Evolutionary conservation across 257 asterid genomes (phyloP), one percentile per base, ranked within the genome.

Genomic region (Cinchona pubescens): DNA sequence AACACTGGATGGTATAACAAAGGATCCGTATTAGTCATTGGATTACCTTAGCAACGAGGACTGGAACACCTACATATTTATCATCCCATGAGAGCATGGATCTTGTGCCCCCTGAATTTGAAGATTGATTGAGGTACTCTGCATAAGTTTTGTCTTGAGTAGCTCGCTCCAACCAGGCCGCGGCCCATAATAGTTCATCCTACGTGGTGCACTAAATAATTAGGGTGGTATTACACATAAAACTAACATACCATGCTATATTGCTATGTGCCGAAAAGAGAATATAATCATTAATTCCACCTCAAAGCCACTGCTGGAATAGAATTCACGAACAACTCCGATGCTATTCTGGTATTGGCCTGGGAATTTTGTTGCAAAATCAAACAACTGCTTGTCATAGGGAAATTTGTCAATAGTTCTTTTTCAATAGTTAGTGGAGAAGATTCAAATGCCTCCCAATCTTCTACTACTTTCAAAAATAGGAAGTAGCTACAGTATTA

Each of bases 111-210:
- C 92, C 92, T 2, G 76, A 67, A 53, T 67, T 77, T 0, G 73
- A 3, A 45, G 84, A 68, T 30, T 23, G 29, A 11, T 6, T 61
- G 55, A 87, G 72, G 67, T 68, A 86, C 19, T 79, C 25, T 0
- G 76, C 32, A 72, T 89, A 91, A 4, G 5, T 55, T 12, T 58
- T 12, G 48, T 77, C 82, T 7, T 79, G 18, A 0, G 94, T 91
- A 11, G 92, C 94, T 62, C 80, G 55, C 5, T 77, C n/a, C 23
- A 89, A 71, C 96, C 96, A 91, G 2, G 82, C 87, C 14, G 92
- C 90, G 12, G 92, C 91, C 96, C 96, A 90, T 38, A 89, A 58
- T 5, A 83, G 80, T 75, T 90, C 96, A 63, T 89, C 96, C 96
- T 90, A 45, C 46, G 35, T 29, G 16, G n/a, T 11, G 27, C 7